Evolutionary conservation across 1,284 basidiomycete genomes (phyloP).

Genomic region (Mycena sp.): DNA sequence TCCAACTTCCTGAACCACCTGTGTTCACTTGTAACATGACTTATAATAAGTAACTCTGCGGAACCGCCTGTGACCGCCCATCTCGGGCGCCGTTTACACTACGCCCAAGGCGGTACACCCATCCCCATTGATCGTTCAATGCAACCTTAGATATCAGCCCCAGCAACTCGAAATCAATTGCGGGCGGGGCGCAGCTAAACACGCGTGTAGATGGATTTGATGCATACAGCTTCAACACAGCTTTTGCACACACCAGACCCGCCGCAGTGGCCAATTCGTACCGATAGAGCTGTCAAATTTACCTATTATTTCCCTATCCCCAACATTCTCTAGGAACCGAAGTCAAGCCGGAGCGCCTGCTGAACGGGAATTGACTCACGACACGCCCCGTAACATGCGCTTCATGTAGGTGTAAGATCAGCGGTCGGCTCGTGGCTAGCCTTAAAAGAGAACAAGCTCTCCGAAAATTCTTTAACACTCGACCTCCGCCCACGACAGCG

Average conservation of each 20-base stretch:
- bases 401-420: conserved; percentile 9
- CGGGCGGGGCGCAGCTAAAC: too few relatives aligned
- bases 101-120: too few relatives aligned
- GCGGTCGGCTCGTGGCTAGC: background rate
- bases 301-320: background rate
- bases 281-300: background rate
- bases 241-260: conserved; percentile 3
- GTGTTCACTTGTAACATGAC: too few relatives aligned
- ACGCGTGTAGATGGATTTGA: too few relatives aligned
- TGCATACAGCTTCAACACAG: conserved; percentile 3
- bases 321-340: background rate
- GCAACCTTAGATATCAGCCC: too few relatives aligned
- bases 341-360: background rate
- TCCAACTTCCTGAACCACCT: too few relatives aligned
- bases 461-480: conserved; percentile 6
- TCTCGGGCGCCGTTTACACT: too few relatives aligned
- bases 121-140: too few relatives aligned
- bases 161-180: too few relatives aligned
- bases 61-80: too few relatives aligned
- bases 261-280: background rate
- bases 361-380: conserved; percentile 8
- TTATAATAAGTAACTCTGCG: too few relatives aligned
- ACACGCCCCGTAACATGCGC: too few relatives aligned
- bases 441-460: conserved; percentile 14
- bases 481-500: conserved; percentile 7